Evolutionary conservation across 805 yeast genomes (phyloP), one percentile per base, ranked within the genome.

Genomic region (Candida khao-thaluensis): DNA sequence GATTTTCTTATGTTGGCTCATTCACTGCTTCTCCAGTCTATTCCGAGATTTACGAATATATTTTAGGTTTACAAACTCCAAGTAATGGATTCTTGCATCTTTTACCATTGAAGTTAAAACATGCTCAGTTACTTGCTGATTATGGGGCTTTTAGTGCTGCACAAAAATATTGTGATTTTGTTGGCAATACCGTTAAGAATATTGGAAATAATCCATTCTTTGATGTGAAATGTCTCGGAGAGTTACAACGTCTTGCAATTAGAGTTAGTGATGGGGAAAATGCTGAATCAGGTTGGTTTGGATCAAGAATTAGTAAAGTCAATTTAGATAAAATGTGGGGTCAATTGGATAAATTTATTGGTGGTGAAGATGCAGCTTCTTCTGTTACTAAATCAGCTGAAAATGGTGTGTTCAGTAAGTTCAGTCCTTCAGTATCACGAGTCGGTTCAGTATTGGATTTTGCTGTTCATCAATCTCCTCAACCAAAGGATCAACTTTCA

Each of bases 321-420:
- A 81, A 77, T 49, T 68, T 87, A 37, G 95, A 89, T 50, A 83
- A 79, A 54, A 82, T 88, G 38, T 87, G 95, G 95, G 91, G 93
- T 8, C 90, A 84, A 30, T 60, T 87, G 31, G 95, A 87, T 57
- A 87, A 87, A 56, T 89, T 91, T 42, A 82, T 95, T 27, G 97
- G 96, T 1, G 97, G 91, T 34, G 95, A 85, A 24, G 67, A 69
- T 18, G 30, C 17, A 4, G 51, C 64, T 0, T 2, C 28, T 8
- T 60, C 63, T 5, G 50, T 62, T 4, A 65, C 64, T 31, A 55
- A 58, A 5, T n/a, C n/a, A n/a, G 62, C 62, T 17, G 70, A 71
- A 1, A 72, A 67, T 26, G 85, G 83, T 8, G 79, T 81, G 0
- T 83, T 84, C 59, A 81, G 86, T 37, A 82, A 79, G 41, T 82